phyloP scores from a whole-genome alignment of 306 rosid species.

The Dryas alaskensis region DNA sequence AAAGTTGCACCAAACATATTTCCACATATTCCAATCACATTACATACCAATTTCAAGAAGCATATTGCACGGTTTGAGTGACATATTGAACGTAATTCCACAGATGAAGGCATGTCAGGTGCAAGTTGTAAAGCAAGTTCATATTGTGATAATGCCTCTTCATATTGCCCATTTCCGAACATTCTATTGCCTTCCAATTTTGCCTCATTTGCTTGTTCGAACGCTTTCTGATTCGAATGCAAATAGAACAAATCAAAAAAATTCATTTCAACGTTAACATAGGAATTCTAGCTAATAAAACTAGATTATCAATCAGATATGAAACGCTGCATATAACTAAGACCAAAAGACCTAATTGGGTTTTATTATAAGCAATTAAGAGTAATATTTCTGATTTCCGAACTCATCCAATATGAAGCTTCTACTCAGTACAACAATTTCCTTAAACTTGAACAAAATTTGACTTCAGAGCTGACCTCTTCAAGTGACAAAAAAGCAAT shows the following conservation, averaged over 20 bases:
- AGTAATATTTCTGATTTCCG: not conserved
- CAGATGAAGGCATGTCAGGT: slow-evolving; percentile 65
- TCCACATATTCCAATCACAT: not conserved
- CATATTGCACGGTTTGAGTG: slow-evolving; percentile 71
- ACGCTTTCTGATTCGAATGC: slow-evolving; percentile 49
- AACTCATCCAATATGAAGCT: not conserved
- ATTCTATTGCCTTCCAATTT: slow-evolving; percentile 74
- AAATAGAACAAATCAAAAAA: not conserved
- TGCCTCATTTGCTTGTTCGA: slow-evolving; percentile 68
- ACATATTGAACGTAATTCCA: slow-evolving; percentile 72
- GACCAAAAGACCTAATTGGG: not conserved
- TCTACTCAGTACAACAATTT: not conserved
- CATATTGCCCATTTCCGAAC: slow-evolving; percentile 61
- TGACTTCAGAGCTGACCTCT: not conserved
- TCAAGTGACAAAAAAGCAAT: not conserved
- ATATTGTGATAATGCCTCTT: slow-evolving; percentile 68
- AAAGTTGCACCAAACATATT: not conserved
- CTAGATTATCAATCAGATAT: slow-evolving; percentile 2
- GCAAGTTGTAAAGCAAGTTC: slow-evolving; percentile 64
- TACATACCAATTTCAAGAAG: slow-evolving; percentile 67
- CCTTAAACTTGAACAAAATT: not conserved
- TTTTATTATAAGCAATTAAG: not conserved
- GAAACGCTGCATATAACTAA: not conserved
- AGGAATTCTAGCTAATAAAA: slow-evolving; percentile 5
- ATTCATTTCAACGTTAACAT: not conserved